Base-by-base conservation (phyloP, 1,139 yeast species). In the Yamadazyma buinensis region DNA sequence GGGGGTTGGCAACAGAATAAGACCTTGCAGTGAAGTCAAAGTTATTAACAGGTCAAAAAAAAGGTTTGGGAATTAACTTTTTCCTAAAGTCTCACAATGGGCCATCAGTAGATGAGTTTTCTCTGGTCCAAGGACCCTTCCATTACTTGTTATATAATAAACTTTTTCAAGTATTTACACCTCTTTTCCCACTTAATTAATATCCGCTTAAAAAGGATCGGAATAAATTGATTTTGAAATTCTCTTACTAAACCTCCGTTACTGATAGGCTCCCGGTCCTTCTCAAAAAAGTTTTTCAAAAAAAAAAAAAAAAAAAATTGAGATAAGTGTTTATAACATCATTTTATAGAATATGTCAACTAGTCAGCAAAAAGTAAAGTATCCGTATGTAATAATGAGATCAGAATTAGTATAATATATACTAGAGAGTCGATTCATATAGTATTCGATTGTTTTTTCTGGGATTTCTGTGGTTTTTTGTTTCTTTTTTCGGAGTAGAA, bases 351-450 rank as follows among this genome's bases (percentile, higher is more conserved):
- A 8, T 15, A 22, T 5, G 8, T n/a, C 12, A 24, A 20, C 23
- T 20, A 32, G 26, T 12, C 34, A 29, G 14, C 43, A 42, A 32
- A 43, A 43, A 35, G 40, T 43, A 5, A 40, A 39, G 26, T 43
- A 43, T 33, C 47, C 47, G 47, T 42, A 41, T 37, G 46, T 42
- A 27, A n/a, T n/a, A n/a, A n/a, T n/a, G n/a, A n/a, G n/a, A n/a
- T n/a, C n/a, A n/a, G n/a, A n/a, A n/a, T n/a, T n/a, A n/a, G n/a
- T n/a, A n/a, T n/a, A n/a, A n/a, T n/a, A n/a, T n/a, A n/a, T n/a
- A n/a, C n/a, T n/a, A n/a, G n/a, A n/a, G n/a, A n/a, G n/a, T n/a
- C n/a, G n/a, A n/a, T n/a, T n/a, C n/a, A n/a, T n/a, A n/a, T n/a
- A n/a, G n/a, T n/a, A n/a, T n/a, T n/a, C n/a, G n/a, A n/a, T n/a